These are phyloP conservation scores for Gynostemma pentaphyllum DNA, from an alignment of 306 rosid genomes.

Conservation along the genomic window DNA sequence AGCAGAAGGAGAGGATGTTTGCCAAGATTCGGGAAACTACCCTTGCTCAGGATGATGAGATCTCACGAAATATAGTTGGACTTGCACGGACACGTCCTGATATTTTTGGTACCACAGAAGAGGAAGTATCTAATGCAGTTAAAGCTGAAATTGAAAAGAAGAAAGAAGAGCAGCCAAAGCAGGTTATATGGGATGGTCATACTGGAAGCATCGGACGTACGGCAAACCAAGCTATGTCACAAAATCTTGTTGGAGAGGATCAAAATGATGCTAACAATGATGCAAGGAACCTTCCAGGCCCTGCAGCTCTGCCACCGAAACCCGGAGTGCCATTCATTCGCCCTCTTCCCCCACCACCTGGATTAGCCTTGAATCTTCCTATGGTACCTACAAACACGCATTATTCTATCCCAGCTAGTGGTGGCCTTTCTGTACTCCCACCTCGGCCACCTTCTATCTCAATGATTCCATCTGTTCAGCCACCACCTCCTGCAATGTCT, in stretches of 20 bases:
- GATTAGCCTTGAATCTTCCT: slow-evolving; percentile 85
- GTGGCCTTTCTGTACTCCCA: slow-evolving; percentile 45
- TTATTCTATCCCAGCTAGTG: slow-evolving; percentile 46
- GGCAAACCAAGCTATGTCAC: slow-evolving; percentile 91
- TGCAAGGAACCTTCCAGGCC: slow-evolving; percentile 62
- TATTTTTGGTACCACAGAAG: slow-evolving; percentile 94
- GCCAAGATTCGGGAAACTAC: slow-evolving; percentile 97
- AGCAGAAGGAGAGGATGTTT: slow-evolving; percentile 94
- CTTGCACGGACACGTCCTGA: slow-evolving; percentile 95
- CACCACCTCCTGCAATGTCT: slow-evolving; percentile 51
- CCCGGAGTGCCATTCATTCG: slow-evolving; percentile 73
- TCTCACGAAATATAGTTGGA: slow-evolving; percentile 76
- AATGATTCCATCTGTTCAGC: slow-evolving; percentile 55
- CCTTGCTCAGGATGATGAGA: slow-evolving; percentile 90
- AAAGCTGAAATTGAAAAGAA: slow-evolving; percentile 95
- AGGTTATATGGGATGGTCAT: slow-evolving; percentile 99
- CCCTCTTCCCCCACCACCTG: slow-evolving; percentile 92
- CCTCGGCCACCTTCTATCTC: slow-evolving; percentile 51
- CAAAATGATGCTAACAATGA: slow-evolving; percentile 50
- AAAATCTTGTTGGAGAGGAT: slow-evolving; percentile 57
- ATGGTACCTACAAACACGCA: slow-evolving; percentile 49
- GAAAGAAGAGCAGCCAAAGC: slow-evolving; percentile 94
- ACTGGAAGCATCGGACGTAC: slow-evolving; percentile 94
- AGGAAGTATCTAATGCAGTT: slow-evolving; percentile 95
- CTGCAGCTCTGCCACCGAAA: slow-evolving; percentile 85